phyloP scores from a whole-genome alignment of 2,329 filamentous ascomycete species.

The Ophiostoma piceae region DNA sequence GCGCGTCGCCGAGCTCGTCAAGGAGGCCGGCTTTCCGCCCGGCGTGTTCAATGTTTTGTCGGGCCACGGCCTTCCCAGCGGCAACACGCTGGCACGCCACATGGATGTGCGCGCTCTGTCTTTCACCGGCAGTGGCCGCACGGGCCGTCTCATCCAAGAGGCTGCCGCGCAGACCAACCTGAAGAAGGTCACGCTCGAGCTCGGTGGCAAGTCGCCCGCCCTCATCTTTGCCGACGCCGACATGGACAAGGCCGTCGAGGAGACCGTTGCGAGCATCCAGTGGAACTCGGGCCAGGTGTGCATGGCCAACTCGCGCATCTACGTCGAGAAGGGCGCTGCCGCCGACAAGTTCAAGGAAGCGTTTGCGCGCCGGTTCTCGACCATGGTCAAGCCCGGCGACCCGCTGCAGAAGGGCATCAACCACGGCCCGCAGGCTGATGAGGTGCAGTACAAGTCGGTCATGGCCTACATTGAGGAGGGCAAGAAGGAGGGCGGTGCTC shows the following conservation, averaged over 20 bases:
- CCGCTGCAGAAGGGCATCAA: constrained; percentile 33
- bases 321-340: constrained; percentile 39
- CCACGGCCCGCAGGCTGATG: constrained; percentile 44
- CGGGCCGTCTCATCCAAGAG: constrained; percentile 57
- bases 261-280: constrained; percentile 37
- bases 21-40: constrained; percentile 63
- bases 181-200: constrained; percentile 57
- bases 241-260: constrained; percentile 53
- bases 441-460: constrained; percentile 40
- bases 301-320: constrained; percentile 45
- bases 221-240: constrained; percentile 56
- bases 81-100: constrained; percentile 27
- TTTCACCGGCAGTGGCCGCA: constrained; percentile 57
- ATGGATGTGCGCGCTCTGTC: constrained; percentile 53
- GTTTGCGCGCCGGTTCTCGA: constrained; percentile 43
- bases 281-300: constrained; percentile 46
- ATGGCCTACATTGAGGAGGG: constrained; percentile 36
- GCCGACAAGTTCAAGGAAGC: constrained; percentile 30
- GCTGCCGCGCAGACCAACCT: constrained; percentile 54
- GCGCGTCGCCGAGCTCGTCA: constrained; percentile 56
- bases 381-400: constrained; percentile 37
- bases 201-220: constrained; percentile 56
- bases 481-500: constrained; percentile 31
- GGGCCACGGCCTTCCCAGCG: constrained; percentile 46
- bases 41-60: constrained; percentile 65